A percentile compares a stretch with the other conserved stretches of the same genome.
phyloP scores from a whole-genome alignment of 306 rosid genomes.

The Albizia julibrissin region DNA sequence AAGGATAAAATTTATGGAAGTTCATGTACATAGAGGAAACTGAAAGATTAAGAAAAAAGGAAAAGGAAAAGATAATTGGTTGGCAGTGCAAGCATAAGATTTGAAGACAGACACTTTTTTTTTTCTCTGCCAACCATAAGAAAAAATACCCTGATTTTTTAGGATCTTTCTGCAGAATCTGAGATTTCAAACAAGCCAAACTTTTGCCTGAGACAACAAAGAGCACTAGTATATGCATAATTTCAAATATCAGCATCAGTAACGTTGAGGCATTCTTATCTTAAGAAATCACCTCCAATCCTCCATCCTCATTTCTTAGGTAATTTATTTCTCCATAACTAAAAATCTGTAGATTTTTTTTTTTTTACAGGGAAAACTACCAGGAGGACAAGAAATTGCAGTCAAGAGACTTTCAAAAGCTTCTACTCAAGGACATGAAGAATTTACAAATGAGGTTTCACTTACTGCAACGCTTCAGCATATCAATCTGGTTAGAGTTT shows the following conservation, averaged over 20 bases:
- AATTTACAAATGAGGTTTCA: conserved; percentile 28
- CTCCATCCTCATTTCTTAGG: background rate
- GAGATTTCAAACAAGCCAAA: background rate
- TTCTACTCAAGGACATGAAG: conserved; percentile 26
- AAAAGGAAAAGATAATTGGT: background rate
- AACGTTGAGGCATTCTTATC: background rate
- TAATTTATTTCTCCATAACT: background rate
- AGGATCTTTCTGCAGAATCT: background rate
- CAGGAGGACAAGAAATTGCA: conserved; percentile 26
- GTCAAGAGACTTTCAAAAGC: conserved; percentile 34
- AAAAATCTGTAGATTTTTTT: background rate
- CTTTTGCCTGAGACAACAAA: background rate
- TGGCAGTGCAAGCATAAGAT: background rate
- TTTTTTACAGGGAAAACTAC: conserved; percentile 23
- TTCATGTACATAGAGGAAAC: background rate
- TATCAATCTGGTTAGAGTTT: conserved; percentile 20
- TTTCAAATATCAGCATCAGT: background rate
- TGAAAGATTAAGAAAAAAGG: too few species aligned
- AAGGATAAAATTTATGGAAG: background rate
- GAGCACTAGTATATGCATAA: background rate
- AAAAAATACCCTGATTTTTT: background rate
- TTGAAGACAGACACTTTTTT: background rate
- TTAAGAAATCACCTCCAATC: background rate
- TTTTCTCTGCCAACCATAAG: background rate
- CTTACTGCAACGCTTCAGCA: conserved; percentile 38